Percentiles rank a stretch among this genome's conserved stretches.
Conservation (phyloP, 768 basidiomycete genomes). For the Suillus hirtellus region DNA sequence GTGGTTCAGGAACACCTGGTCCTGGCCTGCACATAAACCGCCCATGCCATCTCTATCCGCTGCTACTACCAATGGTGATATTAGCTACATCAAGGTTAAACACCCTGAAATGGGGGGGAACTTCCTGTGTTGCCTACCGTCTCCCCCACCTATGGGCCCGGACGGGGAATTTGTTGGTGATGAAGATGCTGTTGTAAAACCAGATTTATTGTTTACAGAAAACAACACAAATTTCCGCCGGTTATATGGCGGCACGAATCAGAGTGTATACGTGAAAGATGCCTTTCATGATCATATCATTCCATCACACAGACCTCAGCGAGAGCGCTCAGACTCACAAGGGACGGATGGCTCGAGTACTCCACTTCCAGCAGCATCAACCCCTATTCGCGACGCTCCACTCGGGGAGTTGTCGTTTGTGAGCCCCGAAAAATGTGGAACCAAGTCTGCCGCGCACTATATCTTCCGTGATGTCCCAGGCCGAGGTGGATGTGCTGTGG, state of each 20-base stretch:
- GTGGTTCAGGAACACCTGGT: constrained; percentile 99
- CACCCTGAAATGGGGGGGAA: constrained; percentile 77
- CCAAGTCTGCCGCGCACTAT: constrained; percentile 94
- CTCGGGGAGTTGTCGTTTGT: constrained; percentile 48
- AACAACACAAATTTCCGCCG: constrained; percentile 96
- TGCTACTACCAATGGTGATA: constrained; percentile 47
- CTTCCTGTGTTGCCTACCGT: constrained; percentile 86
- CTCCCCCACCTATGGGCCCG: constrained; percentile 85
- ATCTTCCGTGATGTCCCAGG: constrained; percentile 83
- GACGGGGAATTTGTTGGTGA: constrained; percentile 63
- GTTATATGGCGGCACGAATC: constrained; percentile 87
- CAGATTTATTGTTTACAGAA: constrained; percentile 91
- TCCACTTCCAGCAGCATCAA: constrained; percentile 1
- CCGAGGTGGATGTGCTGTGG: constrained; percentile 91
- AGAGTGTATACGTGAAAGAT: constrained; percentile 86
- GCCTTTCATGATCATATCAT: constrained; percentile 99
- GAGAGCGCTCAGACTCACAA: constrained; percentile 18
- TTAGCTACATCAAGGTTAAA: constrained; percentile 64
- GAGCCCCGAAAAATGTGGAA: constrained; percentile 85
- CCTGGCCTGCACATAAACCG: constrained; percentile 77
- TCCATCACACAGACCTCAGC: constrained; percentile 68
- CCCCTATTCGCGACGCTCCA: not conserved
- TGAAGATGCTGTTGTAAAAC: constrained; percentile 61
- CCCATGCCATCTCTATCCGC: constrained; percentile 61
- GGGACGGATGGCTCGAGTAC: not conserved